These are phyloP conservation scores for Amborella trichopoda DNA, from an alignment of 164 flowering plant genomes.

Conservation along the genomic window DNA sequence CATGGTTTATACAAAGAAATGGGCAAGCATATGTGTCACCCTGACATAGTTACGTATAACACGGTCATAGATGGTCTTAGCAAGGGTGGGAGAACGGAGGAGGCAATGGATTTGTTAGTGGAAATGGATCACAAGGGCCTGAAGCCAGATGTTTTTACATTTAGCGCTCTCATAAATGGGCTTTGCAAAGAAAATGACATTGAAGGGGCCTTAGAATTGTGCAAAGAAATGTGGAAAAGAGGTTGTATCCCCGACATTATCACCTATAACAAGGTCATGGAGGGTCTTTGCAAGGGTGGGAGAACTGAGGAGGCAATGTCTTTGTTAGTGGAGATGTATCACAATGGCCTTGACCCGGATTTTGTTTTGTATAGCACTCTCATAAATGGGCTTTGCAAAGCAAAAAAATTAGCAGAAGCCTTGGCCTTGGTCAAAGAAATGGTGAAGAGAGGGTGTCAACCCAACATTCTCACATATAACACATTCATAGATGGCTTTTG, in stretches of 20 bases:
- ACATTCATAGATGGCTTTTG: constrained; percentile 9
- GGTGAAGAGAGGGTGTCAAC: constrained; percentile 1
- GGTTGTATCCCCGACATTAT: constrained; percentile 5
- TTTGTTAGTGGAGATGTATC: constrained; percentile 24
- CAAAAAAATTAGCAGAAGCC: constrained; percentile 17
- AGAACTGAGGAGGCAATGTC: no score
- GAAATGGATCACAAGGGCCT: not conserved
- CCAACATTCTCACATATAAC: constrained; percentile 3
- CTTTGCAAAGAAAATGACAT: constrained; percentile 3
- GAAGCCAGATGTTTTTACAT: constrained; percentile 1
- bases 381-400: constrained; percentile 46
- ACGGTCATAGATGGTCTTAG: constrained; percentile 64
- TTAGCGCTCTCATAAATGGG: constrained; percentile 10
- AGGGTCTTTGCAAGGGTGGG: constrained; percentile 7
- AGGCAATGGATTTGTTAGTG: not conserved
- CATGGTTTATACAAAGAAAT: no score
- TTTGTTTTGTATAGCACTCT: constrained; percentile 37
- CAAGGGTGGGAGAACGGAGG: constrained; percentile 15
- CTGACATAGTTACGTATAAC: constrained; percentile 38
- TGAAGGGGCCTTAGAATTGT: constrained; percentile 7
- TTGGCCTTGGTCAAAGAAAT: constrained; percentile 4
- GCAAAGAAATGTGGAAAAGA: constrained; percentile 8
- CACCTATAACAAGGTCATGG: constrained; percentile 7
- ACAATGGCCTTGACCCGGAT: constrained; percentile 24
- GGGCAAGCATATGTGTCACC: constrained; percentile 14